These are phyloP conservation scores for Cicer arietinum DNA, from an alignment of 306 rosid species.

Conservation along the genomic window DNA sequence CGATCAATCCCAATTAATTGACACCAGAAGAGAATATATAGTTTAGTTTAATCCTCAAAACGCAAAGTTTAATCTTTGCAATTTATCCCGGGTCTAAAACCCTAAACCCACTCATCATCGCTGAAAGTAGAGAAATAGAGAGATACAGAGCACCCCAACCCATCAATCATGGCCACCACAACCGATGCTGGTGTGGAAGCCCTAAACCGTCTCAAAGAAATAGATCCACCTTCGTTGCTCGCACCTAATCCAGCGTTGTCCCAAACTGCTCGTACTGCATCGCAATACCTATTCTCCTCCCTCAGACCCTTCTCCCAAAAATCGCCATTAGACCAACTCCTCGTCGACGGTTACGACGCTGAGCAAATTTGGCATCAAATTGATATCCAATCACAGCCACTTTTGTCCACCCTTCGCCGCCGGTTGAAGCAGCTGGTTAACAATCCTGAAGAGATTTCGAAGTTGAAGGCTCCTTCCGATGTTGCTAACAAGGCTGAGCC, in stretches of 20 bases:
- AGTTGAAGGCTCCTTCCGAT: conserved; percentile 45
- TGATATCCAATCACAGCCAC: conserved; percentile 85
- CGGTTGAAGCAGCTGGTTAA: conserved; percentile 64
- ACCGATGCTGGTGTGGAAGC: conserved; percentile 58
- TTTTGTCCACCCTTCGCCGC: conserved; percentile 67
- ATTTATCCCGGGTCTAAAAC: conserved; percentile 45
- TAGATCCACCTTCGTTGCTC: conserved; percentile 69
- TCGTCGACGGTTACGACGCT: conserved; percentile 80
- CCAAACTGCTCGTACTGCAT: conserved; percentile 70
- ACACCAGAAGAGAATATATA: no score
- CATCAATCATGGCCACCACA: conserved; percentile 47
- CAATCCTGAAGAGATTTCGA: conserved; percentile 59
- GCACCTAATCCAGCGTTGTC: conserved; percentile 59
- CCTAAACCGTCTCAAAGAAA: conserved; percentile 54
- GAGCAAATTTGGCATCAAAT: conserved; percentile 99
- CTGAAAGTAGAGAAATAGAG: background rate
- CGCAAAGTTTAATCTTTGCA: background rate
- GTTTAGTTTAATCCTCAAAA: background rate
- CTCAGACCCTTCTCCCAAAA: conserved; percentile 71
- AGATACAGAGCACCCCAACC: background rate
- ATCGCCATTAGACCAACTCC: conserved; percentile 73
- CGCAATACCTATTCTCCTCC: conserved; percentile 66
- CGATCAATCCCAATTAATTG: no score
- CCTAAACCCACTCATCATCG: conserved; percentile 53
- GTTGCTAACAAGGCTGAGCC: conserved; percentile 44